Percentiles rank a stretch among this genome's conserved stretches.
Evolutionary conservation across 768 basidiomycete species (phyloP).

Genomic region (Xanthoconium purpureum): DNA sequence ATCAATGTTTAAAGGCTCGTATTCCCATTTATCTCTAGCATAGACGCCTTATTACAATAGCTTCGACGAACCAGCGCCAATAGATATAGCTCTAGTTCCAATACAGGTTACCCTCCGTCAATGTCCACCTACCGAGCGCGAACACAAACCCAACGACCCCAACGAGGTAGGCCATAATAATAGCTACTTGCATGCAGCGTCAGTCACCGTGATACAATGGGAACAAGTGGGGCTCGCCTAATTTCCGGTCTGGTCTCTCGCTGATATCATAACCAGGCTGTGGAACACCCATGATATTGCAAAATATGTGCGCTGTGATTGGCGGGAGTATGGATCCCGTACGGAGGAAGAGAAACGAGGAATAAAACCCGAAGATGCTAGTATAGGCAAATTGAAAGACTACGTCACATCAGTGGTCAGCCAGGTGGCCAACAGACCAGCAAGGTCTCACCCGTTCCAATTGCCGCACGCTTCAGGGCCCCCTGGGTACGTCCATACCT

Average conservation of each 20-base stretch:
- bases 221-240: slow-evolving; percentile 39
- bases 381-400: slow-evolving; percentile 91
- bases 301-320: slow-evolving; percentile 80
- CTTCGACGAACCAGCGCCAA: slow-evolving; percentile 12
- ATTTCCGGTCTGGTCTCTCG: slow-evolving; percentile 49
- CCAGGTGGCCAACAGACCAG: not conserved
- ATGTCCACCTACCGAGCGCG: slow-evolving; percentile 53
- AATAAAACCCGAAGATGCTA: slow-evolving; percentile 87
- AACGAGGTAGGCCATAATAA: slow-evolving; percentile 50
- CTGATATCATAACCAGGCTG: slow-evolving; percentile 55
- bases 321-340: slow-evolving; percentile 81
- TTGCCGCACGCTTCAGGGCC: slow-evolving; percentile 63
- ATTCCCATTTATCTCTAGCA: slow-evolving; percentile 4
- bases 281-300: slow-evolving; percentile 94
- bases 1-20: not conserved
- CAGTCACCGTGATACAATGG: slow-evolving; percentile 9
- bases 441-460: slow-evolving; percentile 48
- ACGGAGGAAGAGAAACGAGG: slow-evolving; percentile 80
- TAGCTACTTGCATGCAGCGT: slow-evolving; percentile 38
- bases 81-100: slow-evolving; percentile 32
- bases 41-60: not conserved
- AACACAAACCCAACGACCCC: slow-evolving; percentile 60
- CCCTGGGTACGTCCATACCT: slow-evolving; percentile 61
- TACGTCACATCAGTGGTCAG: slow-evolving; percentile 33
- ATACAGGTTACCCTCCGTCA: slow-evolving; percentile 37